Evolutionary conservation across 1,139 yeast genomes (phyloP), one percentile per base, ranked within the genome.

Genomic region (Yamadazyma songkhlaensis): DNA sequence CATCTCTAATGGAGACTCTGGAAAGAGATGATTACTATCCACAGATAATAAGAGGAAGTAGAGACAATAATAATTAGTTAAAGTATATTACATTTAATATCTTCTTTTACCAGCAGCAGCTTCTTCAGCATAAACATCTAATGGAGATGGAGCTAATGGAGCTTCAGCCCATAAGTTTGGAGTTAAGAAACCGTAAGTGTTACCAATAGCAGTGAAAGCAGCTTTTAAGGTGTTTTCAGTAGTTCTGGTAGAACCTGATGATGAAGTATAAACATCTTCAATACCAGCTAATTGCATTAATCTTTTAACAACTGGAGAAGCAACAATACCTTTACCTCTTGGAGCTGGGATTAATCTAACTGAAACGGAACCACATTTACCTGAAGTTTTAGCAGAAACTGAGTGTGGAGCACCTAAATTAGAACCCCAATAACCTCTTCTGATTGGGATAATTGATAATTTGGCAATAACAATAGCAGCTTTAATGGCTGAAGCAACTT

Each of bases 371-470:
- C 97, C 97, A 81, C 97, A 90, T 88, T 89, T 90, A 81, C 97
- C 97, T 57, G 97, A 85, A 68, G 90, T 88, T 89, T 92, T 92
- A 78, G 84, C 77, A 66, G 96, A 94, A 70, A 92, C 84, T 57
- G 98, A 87, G 86, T 92, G 99, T 67, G 98, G 98, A 74, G 87
- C 84, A 84, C 98, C 99, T 75, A 92, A 87, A 82, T 88, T 87
- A 73, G 96, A 76, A 78, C 99, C 99, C 99, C 99, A 92, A 92
- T 92, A 92, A 81, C 99, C 99, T 84, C 98, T 89, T 84, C 99
- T 90, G 79, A 94, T 92, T 71, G 99, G 99, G 70, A 94, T 89
- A 74, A 92, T 86, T 57, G 97, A 85, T 68, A 92, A 84, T 84
- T 92, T 92, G 73, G 98, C 99, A 70, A 92, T 90, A 80, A 88